These are phyloP conservation scores for Colletotrichum abscissum DNA, from an alignment of 2,329 filamentous ascomycete species.

Conservation along the genomic window DNA sequence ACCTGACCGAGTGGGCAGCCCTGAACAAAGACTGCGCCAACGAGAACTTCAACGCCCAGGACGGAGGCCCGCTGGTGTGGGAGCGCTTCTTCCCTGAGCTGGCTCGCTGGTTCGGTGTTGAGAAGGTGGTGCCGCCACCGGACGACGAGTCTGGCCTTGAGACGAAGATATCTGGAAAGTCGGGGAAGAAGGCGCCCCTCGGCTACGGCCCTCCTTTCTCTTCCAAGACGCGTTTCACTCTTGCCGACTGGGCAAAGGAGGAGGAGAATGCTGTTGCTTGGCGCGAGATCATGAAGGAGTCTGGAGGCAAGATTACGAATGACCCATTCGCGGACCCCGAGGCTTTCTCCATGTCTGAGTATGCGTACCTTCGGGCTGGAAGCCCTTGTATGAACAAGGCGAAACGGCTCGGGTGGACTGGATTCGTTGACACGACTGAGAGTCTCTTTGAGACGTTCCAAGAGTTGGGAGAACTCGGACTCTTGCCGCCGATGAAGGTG, in stretches of 20 bases:
- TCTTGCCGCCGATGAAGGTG: conserved; percentile 15
- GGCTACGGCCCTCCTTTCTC: conserved; percentile 10
- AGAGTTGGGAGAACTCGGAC: conserved; percentile 8
- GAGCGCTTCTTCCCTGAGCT: conserved; percentile 7
- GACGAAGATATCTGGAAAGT: neutral
- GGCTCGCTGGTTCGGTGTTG: conserved; percentile 11
- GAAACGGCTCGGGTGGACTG: conserved; percentile 1
- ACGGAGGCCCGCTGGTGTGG: conserved; percentile 5
- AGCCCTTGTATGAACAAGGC: conserved; percentile 9
- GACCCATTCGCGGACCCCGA: neutral
- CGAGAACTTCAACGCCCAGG: conserved; percentile 13
- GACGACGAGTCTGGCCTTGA: conserved; percentile 1
- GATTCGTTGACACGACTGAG: conserved; percentile 20
- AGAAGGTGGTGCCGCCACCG: neutral
- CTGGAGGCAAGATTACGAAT: neutral
- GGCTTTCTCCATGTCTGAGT: neutral
- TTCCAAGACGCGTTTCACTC: conserved; percentile 1
- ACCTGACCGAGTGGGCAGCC: conserved; percentile 8
- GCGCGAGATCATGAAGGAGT: conserved; percentile 5
- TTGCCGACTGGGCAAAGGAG: neutral
- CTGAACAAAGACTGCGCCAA: conserved; percentile 2
- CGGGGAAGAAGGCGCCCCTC: neutral
- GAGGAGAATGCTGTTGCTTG: neutral
- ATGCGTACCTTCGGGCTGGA: neutral
- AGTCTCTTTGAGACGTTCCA: conserved; percentile 15